Percentiles rank a stretch among this genome's conserved stretches.
These are phyloP conservation scores for Dacryopinax spathularia DNA, from an alignment of 768 basidiomycete species.

Conservation along the genomic window DNA sequence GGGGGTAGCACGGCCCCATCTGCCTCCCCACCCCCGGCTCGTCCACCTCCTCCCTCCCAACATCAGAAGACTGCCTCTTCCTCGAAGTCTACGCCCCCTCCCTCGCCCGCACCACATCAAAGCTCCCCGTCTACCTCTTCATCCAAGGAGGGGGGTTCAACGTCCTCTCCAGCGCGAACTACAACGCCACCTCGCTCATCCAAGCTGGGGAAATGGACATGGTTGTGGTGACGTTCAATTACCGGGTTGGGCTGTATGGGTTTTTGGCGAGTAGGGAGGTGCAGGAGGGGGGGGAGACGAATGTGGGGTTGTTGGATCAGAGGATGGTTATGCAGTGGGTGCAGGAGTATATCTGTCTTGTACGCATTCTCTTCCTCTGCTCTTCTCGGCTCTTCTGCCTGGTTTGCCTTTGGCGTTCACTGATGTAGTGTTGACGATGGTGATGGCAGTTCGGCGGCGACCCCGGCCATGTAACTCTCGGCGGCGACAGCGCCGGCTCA, in stretches of 20 bases:
- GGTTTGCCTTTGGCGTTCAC: too few relatives aligned
- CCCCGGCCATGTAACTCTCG: constrained; percentile 11
- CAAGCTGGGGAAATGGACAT: constrained; percentile 8
- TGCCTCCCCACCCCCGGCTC: neutral
- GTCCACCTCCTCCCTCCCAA: neutral
- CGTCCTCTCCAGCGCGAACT: constrained; percentile 6
- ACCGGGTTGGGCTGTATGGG: constrained; percentile 8
- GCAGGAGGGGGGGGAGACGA: neutral
- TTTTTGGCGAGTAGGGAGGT: neutral
- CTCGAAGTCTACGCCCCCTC: constrained; percentile 13
- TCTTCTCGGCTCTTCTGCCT: too few relatives aligned
- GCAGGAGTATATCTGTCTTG: neutral
- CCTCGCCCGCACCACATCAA: constrained; percentile 5
- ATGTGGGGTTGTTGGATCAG: neutral
- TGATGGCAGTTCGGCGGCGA: constrained; percentile 11
- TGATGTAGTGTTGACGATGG: neutral
- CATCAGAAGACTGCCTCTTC: constrained; percentile 11
- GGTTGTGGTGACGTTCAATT: constrained; percentile 12
- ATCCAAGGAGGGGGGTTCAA: constrained; percentile 12
- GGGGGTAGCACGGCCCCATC: neutral
- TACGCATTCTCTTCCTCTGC: neutral
- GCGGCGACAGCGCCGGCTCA: constrained; percentile 11
- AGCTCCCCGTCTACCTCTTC: constrained; percentile 13
- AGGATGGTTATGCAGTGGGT: neutral
- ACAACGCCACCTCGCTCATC: constrained; percentile 9